Evolutionary conservation across 2,329 filamentous ascomycete species (phyloP), one percentile per base, ranked within the genome.

Genomic region (Xylariaceae sp.): DNA sequence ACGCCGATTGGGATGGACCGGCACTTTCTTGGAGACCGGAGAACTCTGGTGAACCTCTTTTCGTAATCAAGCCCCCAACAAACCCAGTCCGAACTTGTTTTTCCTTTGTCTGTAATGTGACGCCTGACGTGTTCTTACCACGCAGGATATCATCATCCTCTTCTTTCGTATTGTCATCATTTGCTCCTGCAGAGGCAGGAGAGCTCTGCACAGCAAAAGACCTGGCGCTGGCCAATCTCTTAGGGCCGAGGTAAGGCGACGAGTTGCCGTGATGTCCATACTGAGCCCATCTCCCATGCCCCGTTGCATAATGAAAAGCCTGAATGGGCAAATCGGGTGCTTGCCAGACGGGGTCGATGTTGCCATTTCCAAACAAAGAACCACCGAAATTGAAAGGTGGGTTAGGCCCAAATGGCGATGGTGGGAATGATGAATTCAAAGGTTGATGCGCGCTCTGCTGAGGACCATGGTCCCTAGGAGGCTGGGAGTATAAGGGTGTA

Each of bases 341-440:
- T 22, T 64, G 64, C 74, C 74, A 76, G 1, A 63, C 55, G 3
- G 73, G 68, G 46, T 76, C 73, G 17, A 64, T 48, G 10, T 58
- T 40, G 22, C 50, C 45, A 12, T 58, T 56, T 12, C 58, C 50
- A 17, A 60, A 56, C 10, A 53, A 18, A 2, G 57, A 54, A 2
- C 31, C 42, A 3, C 57, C 60, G 17, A 63, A 57, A 19, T 58
- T 51, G 45, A 62, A 63, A 17, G 59, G 54, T 13, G 60, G 53
- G 10, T 51, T 41, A 41, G 51, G 36, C 9, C 51, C 55, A 38
- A 58, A 60, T 13, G 56, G 50, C 33, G 59, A 58, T 11, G 59
- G 45, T 6, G 61, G 44, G 43, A 60, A 59, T 3, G 58, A 48
- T 19, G 62, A 47, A 28, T 59, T 59, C 12, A 63, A 58, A 13